These are phyloP conservation scores for Luvunga scandens DNA, from an alignment of 345 rosid species.

Conservation along the genomic window DNA sequence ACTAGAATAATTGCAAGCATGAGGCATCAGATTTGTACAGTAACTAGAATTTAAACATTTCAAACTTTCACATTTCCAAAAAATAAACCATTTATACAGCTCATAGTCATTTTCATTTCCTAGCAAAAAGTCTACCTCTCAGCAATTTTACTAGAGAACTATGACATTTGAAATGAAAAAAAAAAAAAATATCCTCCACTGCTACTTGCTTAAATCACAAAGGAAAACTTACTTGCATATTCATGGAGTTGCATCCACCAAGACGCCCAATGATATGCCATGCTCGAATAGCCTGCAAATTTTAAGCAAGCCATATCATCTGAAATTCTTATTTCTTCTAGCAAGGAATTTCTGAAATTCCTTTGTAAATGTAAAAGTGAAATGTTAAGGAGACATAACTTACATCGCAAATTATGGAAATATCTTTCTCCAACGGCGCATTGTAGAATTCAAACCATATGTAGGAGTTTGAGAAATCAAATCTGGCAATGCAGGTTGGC, in stretches of 20 bases:
- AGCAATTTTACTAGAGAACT: neutral
- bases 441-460: slow-evolving; percentile 95
- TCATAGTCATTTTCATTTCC: neutral
- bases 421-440: slow-evolving; percentile 71
- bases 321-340: neutral
- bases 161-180: neutral
- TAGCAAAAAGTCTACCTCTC: neutral
- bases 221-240: slow-evolving; percentile 73
- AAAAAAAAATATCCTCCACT: neutral
- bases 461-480: slow-evolving; percentile 79
- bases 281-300: slow-evolving; percentile 72
- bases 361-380: neutral
- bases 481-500: slow-evolving; percentile 40
- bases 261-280: slow-evolving; percentile 97
- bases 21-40: neutral
- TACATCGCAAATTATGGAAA: slow-evolving; percentile 80
- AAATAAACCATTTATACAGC: neutral
- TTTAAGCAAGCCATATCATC: slow-evolving; percentile 9
- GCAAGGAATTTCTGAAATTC: neutral
- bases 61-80: neutral
- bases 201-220: neutral
- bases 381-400: slow-evolving; percentile 25
- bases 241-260: slow-evolving; percentile 97
- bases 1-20: neutral
- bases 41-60: neutral